Evolutionary conservation across 352 stramenopile genomes (phyloP), one percentile per base, ranked within the genome.

Genomic region (Hyaloperonospora brassicae): DNA sequence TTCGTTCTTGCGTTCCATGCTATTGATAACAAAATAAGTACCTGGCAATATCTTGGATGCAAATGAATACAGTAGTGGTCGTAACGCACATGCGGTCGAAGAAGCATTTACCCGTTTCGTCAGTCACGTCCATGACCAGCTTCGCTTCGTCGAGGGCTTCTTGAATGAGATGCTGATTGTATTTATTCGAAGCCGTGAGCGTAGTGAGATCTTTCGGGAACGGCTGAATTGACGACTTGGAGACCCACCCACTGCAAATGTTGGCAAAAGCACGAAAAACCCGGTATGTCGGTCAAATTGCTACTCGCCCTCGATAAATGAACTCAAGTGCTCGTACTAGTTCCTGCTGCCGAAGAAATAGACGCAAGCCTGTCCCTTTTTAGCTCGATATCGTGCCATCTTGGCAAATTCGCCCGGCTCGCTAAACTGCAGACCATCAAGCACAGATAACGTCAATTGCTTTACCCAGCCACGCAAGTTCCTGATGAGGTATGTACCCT

Each of bases 311-410:
- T 38, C 23, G 17, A 14, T 34, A 24, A 48, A 55, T 35, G 34
- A 1, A 42, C 11, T 17, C 80, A 7, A 3, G 27, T 7, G 27
- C 27, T 31, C 27, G 63, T 77, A 93, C 83, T 90, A 93, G 64
- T 93, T 93, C 22, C 80, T 74, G 17, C 79, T 87, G 35, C 83
- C 83, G 41, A 91, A 93, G 58, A 93, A 93, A 47, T 91, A 93
- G 27, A 93, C 83, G 27, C 83, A 93, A 1, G 79, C 64, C 57
- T 88, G 77, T 8, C 76, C 78, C 47, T 86, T 86, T 57, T 89
- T 90, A 22, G 62, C 66, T 21, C 83, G 79, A 68, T 90, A 74
- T 22, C 74, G 68, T 25, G 72, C 70, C 79, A 91, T 89, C 47
- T 90, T 89, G 45, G 72, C 73, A 50, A 85, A 93, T 52, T 93